Conservation (phyloP, 495 filamentous ascomycete species). For the Penicillium coffeae region DNA sequence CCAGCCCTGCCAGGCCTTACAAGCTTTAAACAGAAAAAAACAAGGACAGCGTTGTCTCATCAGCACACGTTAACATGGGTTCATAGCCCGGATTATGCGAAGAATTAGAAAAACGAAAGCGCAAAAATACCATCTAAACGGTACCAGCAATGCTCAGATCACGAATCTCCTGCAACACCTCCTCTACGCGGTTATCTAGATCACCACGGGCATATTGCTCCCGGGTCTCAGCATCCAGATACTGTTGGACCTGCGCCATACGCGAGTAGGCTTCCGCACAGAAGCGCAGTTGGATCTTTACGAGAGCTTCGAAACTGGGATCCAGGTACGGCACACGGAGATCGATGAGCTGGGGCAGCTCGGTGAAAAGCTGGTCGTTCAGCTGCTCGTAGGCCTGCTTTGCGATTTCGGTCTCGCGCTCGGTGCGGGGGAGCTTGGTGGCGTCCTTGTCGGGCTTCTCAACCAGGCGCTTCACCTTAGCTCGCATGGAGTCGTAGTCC, state of each 20-base stretch:
- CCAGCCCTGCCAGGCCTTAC: background rate
- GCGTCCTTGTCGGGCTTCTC: conserved; percentile 99
- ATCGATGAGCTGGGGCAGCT: conserved; percentile 97
- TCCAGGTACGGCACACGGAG: conserved; percentile 95
- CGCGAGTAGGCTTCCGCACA: conserved; percentile 94
- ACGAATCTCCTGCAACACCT: conserved; percentile 94
- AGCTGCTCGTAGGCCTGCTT: conserved; percentile 90
- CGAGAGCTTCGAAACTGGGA: conserved; percentile 91
- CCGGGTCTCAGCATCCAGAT: conserved; percentile 90
- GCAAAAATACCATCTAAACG: conserved; percentile 37
- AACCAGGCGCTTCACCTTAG: conserved; percentile 91
- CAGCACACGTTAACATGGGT: background rate
- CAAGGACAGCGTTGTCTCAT: background rate
- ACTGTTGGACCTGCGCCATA: conserved; percentile 99
- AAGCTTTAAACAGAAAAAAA: background rate
- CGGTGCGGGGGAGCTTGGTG: conserved; percentile 86
- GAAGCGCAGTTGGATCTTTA: conserved; percentile 97
- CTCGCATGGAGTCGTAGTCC: conserved; percentile 93
- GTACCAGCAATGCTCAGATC: conserved; percentile 90
- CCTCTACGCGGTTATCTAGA: conserved; percentile 86
- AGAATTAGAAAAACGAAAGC: background rate
- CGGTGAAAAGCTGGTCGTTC: conserved; percentile 89
- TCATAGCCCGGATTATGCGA: conserved; percentile 1
- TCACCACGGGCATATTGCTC: conserved; percentile 95
- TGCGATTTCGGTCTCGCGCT: conserved; percentile 91